Evolutionary conservation across 768 basidiomycete genomes (phyloP).

Genomic region (Amanita pallidorosea): DNA sequence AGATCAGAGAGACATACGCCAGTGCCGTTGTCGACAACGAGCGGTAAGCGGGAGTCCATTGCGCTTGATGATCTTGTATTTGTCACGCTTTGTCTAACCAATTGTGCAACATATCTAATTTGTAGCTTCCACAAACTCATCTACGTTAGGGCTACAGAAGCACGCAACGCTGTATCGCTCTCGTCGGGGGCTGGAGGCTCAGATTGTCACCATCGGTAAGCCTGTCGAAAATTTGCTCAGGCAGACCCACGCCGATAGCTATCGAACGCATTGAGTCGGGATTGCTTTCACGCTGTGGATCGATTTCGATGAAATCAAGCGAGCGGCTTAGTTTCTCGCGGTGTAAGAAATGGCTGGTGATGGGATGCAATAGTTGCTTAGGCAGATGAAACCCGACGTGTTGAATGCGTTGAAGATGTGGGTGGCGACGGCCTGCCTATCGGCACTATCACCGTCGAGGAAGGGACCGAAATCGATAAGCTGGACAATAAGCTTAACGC

Average conservation of each 20-base stretch:
- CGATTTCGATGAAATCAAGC: constrained; percentile 61
- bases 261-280: constrained; percentile 88
- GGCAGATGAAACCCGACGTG: constrained; percentile 72
- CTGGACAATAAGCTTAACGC: not conserved
- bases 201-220: constrained; percentile 71
- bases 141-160: constrained; percentile 31
- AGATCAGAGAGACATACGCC: constrained; percentile 44
- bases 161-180: constrained; percentile 76
- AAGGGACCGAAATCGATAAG: not conserved
- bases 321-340: constrained; percentile 78
- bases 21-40: constrained; percentile 86
- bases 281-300: constrained; percentile 56
- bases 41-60: constrained; percentile 40
- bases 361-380: constrained; percentile 64
- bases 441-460: not conserved
- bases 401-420: constrained; percentile 66
- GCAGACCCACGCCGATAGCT: constrained; percentile 66
- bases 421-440: not conserved
- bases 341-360: constrained; percentile 22
- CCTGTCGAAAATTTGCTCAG: constrained; percentile 65
- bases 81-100: not conserved
- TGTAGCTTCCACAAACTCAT: not conserved
- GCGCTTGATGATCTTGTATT: not conserved
- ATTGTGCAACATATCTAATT: not conserved
- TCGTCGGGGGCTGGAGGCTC: constrained; percentile 46